A percentile compares a stretch with the other conserved stretches of the same genome.
These are phyloP conservation scores for Diaporthe citri DNA, from an alignment of 2,329 filamentous ascomycete species.

Conservation along the genomic window DNA sequence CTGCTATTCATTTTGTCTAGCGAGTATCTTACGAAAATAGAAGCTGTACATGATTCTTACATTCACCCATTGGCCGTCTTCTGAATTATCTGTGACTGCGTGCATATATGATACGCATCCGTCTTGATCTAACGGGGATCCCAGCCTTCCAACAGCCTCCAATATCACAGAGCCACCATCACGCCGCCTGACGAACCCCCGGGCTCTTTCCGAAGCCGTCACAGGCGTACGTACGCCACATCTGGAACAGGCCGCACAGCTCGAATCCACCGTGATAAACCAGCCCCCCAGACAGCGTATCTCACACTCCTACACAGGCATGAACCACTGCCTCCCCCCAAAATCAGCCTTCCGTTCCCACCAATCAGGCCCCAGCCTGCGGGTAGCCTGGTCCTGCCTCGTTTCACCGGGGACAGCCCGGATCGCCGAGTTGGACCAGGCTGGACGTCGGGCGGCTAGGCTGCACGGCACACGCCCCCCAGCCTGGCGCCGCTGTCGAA, in stretches of 20 bases:
- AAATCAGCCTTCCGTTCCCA: slow-evolving; percentile 16
- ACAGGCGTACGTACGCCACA: not conserved
- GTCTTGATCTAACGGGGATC: not conserved
- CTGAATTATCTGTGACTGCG: not conserved
- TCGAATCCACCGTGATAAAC: not conserved
- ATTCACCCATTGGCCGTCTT: not conserved
- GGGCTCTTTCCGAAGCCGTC: not conserved
- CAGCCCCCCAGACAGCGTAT: not conserved
- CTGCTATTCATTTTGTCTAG: slow-evolving; percentile 27
- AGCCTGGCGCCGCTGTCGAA: slow-evolving; percentile 28
- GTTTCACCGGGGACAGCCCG: slow-evolving; percentile 15
- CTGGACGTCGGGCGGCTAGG: slow-evolving; percentile 6
- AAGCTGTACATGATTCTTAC: slow-evolving; percentile 27
- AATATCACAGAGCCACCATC: not conserved
- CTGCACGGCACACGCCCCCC: not conserved
- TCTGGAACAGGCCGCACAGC: not conserved
- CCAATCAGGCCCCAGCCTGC: not conserved
- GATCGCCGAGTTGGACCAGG: slow-evolving; percentile 14
- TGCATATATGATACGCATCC: not conserved
- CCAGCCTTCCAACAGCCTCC: not conserved
- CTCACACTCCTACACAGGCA: not conserved
- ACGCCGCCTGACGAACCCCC: not conserved
- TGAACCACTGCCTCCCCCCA: slow-evolving; percentile 5
- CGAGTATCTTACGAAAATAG: slow-evolving; percentile 32
- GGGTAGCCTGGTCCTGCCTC: slow-evolving; percentile 4